These are phyloP conservation scores for Yamadazyma conglobata DNA, from an alignment of 1,139 yeast genomes.

Conservation along the genomic window DNA sequence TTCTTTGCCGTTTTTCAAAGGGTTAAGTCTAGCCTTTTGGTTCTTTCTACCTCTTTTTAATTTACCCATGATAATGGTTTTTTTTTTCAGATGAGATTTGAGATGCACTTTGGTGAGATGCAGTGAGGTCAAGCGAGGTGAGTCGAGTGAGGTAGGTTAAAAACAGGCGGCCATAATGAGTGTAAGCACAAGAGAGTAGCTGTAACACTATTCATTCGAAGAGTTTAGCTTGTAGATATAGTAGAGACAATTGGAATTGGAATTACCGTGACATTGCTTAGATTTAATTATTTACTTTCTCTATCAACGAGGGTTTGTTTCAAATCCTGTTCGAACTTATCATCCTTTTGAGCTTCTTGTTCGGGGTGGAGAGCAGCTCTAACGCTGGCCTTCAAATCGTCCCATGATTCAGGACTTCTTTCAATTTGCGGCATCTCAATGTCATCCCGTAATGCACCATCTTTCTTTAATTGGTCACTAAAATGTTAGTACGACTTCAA, in stretches of 20 bases:
- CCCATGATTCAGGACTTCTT: slow-evolving; percentile 37
- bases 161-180: too few relatives aligned
- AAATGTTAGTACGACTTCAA: slow-evolving; percentile 12
- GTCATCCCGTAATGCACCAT: slow-evolving; percentile 62
- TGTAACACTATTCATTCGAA: too few relatives aligned
- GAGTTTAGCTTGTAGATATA: too few relatives aligned
- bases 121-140: too few relatives aligned
- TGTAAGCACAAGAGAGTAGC: too few relatives aligned
- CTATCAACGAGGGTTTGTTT: slow-evolving; percentile 5
- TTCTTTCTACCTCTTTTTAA: slow-evolving; percentile 68
- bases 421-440: slow-evolving; percentile 47
- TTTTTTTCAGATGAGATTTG: too few relatives aligned
- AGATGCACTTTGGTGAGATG: too few relatives aligned
- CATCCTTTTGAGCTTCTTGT: slow-evolving; percentile 9
- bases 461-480: slow-evolving; percentile 65
- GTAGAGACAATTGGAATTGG: too few relatives aligned
- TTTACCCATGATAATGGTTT: slow-evolving; percentile 57
- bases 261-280: background rate
- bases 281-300: slow-evolving; percentile 1
- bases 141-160: too few relatives aligned
- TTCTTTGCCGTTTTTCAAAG: slow-evolving; percentile 24
- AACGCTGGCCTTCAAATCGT: slow-evolving; percentile 32
- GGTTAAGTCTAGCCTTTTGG: slow-evolving; percentile 52
- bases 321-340: slow-evolving; percentile 8
- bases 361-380: slow-evolving; percentile 22